Evolutionary conservation across 2,329 filamentous ascomycete genomes (phyloP), one percentile per base, ranked within the genome.

Genomic region (Ampelomyces quisqualis): DNA sequence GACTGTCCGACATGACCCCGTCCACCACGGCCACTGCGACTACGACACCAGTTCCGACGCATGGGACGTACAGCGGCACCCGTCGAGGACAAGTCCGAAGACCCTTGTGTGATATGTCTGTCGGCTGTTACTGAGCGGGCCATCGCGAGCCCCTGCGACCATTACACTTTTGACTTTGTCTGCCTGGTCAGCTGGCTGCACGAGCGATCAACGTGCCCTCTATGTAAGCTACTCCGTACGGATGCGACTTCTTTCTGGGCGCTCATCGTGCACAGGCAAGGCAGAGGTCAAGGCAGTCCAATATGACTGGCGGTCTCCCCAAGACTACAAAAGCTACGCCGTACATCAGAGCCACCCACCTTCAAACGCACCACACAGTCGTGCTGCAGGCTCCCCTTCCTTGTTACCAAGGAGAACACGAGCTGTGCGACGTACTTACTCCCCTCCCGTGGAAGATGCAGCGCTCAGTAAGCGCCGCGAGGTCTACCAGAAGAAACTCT

Each of bases 131-230:
- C 81, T 7, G 87, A 93, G 57, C 71, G 80, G 37, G 89, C 86
- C 49, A 75, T 84, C 35, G 80, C 87, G 6, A 72, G 78, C 14
- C 90, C 90, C 6, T 97, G 90, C 73, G 77, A 80, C 28, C 90
- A 97, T 72, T 71, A 75, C 42, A 81, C 83, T 53, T 95, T 94
- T 64, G 90, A 96, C 73, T 94, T 90, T 61, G 67, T 88, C 9
- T 97, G 90, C 66, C 78, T 95, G 5, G 70, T 84, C 15, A 90
- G 78, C 68, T 96, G 91, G 90, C 73, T 95, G 4, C 78, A 89
- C 53, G 75, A 86, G 49, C 79, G 80, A 7, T 75, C 83, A 1
- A 78, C 75, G 33, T 96, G 90, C 60, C 90, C 91, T 13, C 74
- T 96, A 37, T 97, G 90, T 79, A 84, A 73, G 83, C 23, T 13